These are phyloP conservation scores for Castanospermum australe DNA, from an alignment of 306 rosid genomes.

Conservation along the genomic window DNA sequence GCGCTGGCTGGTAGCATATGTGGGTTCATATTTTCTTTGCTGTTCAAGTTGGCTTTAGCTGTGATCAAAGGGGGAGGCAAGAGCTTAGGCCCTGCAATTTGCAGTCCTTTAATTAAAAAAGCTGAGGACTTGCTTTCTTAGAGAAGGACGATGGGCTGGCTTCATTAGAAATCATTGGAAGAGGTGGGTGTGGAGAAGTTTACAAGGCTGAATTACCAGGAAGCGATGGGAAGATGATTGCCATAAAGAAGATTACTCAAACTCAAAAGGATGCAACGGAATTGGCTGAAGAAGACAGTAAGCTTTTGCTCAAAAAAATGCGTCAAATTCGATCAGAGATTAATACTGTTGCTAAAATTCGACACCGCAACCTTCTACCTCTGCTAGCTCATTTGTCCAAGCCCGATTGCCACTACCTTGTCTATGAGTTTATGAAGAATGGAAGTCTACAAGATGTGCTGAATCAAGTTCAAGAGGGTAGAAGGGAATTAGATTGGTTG, in stretches of 20 bases:
- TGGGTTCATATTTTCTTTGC: conserved; percentile 47
- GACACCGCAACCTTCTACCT: conserved; percentile 70
- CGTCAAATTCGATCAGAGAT: conserved; percentile 70
- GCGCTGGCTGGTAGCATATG: conserved; percentile 52
- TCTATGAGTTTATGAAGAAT: conserved; percentile 71
- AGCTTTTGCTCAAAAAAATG: conserved; percentile 54
- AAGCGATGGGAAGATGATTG: conserved; percentile 53
- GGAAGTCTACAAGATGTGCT: conserved; percentile 63
- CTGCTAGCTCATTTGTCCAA: conserved; percentile 58
- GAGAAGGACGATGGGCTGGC: conserved; percentile 57
- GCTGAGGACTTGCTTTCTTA: conserved; percentile 62
- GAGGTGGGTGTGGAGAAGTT: conserved; percentile 65
- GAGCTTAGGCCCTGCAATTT: conserved; percentile 52
- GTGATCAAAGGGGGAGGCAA: conserved; percentile 48
- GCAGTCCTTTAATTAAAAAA: conserved; percentile 44
- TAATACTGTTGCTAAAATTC: conserved; percentile 59
- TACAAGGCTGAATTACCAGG: conserved; percentile 60
- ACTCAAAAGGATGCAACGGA: conserved; percentile 55
- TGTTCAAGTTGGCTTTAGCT: conserved; percentile 52
- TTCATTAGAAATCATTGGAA: conserved; percentile 53
- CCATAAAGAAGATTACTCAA: conserved; percentile 58
- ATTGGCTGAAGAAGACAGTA: conserved; percentile 52
- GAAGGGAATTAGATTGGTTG: conserved; percentile 45
- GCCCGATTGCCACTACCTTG: conserved; percentile 63
- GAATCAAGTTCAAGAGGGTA: conserved; percentile 20